Base-by-base conservation (phyloP, 768 basidiomycete species). In the Sutorius australiensis region DNA sequence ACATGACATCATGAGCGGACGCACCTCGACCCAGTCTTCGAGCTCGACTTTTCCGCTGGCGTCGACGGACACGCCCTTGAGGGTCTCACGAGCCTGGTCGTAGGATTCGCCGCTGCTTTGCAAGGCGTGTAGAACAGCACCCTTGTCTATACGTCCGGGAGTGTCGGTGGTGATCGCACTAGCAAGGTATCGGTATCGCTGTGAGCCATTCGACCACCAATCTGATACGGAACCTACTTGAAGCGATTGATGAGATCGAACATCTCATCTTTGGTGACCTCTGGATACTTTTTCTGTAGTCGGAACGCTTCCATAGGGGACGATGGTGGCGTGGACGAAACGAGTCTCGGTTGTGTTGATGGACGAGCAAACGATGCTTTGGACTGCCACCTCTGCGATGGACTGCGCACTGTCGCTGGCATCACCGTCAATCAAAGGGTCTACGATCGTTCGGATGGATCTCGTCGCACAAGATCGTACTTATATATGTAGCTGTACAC, bases 1-100 rank as follows among this genome's bases (percentile, higher is more conserved):
- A 59, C 48, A 58, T 68, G 66, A 61, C 62, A 59, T 57, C 51
- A 54, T 60, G 43, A 36, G 27, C 30, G 47, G 21, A 11, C 82
- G 55, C 58, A 95, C 89, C 82, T 98, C 95, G 41, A 98, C 95
- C 87, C 92, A 99, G 67, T 98, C 97, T 61, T 98, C 97, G 54
- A 98, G 75, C 71, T 98, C 97, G 53, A 99, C 86, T 70, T 93
- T 92, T 41, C 97, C 95, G 69, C 89, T 92, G 6, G 95, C 87
- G 69, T 98, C 95, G 46, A 98, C 84, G 53, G 86, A 89, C 65
- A 98, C 95, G 60, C 86, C 81, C 74, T 99, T 99, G 69, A 99
- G 76, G 0, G 95, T 91, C 71, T 92, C 90, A 61, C 90, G 75
- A 5, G 86, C 93, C 58, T 85, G 75, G 74, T 98, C 95, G 64